A percentile compares a stretch with the other conserved stretches of the same genome.
Conservation (phyloP, 331 rosid genomes). For the Erythrophleum ivorense region DNA sequence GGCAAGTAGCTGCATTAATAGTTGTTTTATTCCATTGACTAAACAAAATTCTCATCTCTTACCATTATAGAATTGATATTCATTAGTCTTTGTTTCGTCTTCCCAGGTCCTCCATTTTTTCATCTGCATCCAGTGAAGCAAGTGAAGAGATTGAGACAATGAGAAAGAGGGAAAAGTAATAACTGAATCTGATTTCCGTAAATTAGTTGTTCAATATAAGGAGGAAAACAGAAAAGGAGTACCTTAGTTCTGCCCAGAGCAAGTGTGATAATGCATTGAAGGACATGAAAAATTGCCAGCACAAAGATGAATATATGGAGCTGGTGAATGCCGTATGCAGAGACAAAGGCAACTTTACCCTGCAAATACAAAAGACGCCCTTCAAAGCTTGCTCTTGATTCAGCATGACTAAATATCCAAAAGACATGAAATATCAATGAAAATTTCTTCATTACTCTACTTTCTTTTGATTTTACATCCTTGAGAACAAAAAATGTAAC, state of each 20-base stretch:
- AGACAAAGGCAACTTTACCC: slow-evolving; percentile 81
- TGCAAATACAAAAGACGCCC: slow-evolving; percentile 37
- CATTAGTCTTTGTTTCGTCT: slow-evolving; percentile 59
- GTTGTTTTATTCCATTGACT: not conserved
- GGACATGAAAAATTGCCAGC: slow-evolving; percentile 70
- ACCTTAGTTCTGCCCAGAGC: slow-evolving; percentile 80
- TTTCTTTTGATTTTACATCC: not conserved
- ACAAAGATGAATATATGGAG: slow-evolving; percentile 88
- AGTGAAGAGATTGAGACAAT: not conserved
- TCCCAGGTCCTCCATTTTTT: slow-evolving; percentile 73
- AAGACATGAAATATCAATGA: not conserved
- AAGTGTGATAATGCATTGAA: slow-evolving; percentile 69
- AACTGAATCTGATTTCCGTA: not conserved
- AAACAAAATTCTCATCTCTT: not conserved
- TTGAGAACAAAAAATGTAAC: not conserved
- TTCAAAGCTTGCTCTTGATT: not conserved
- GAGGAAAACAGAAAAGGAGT: too few species aligned
- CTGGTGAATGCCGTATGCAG: slow-evolving; percentile 91
- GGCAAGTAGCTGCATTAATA: not conserved
- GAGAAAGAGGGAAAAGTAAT: not conserved
- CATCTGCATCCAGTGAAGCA: slow-evolving; percentile 59
- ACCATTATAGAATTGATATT: slow-evolving; percentile 60
- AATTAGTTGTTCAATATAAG: too few species aligned
- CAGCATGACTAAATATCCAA: not conserved
- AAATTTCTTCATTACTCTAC: too few species aligned